Base-by-base conservation (phyloP, 441 rosid species). In the Populus hybrid region DNA sequence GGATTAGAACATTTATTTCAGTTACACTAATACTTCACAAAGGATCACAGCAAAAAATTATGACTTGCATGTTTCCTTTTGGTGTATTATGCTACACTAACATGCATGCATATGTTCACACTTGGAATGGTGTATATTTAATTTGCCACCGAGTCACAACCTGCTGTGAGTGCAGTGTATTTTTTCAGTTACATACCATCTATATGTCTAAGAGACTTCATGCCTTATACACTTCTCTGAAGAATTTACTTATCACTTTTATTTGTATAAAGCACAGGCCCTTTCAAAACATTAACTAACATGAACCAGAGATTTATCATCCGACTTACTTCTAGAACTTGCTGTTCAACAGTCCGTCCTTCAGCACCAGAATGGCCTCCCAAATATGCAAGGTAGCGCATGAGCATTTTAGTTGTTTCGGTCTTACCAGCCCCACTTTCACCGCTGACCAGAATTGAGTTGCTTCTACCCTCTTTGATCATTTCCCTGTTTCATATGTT, bases 401-500 rank as follows among this genome's bases (percentile, higher is more conserved):
- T 95, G 71, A 95, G 89, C 95, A 92, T 88, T 84, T 95, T 95
- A 65, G 99, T 95, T 10, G 98, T 93, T 82, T 95, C 99, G 8
- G 99, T 95, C 85, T 95, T 95, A 69, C 99, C 99, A 36, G 99
- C 94, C 68, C 98, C 97, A 81, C 99, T 95, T 84, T 95, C 99
- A 61, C 99, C 99, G 69, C 99, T 95, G 73, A 95, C 98, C 69
- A 95, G 84, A 76, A 93, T 95, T 21, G 92, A 93, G 82, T 90
- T 95, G 87, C 88, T 93, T 84, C 88, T 87, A 74, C 91, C 87
- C 77, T 92, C 96, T 59, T 87, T 90, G 31, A 92, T 85, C 98
- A 95, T 93, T 76, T 82, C 90, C 94, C 97, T 94, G 88, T 59
- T 74, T 61, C 75, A 83, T 76, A 78, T 20, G 74, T 82, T 36